These are phyloP conservation scores for Beta vulgaris DNA, from an alignment of 148 eudicot genomes.

Conservation along the genomic window DNA sequence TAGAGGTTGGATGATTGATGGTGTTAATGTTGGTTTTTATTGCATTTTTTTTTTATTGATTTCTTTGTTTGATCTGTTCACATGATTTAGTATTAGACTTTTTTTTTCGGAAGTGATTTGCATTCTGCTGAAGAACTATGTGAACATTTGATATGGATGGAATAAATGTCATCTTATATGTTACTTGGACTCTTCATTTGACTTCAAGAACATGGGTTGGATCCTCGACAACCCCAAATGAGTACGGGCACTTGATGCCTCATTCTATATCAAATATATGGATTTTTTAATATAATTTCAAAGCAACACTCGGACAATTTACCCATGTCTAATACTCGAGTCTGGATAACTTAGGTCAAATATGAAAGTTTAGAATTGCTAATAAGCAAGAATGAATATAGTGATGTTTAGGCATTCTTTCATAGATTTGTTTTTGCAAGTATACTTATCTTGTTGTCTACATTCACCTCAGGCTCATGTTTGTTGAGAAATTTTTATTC, in stretches of 20 bases:
- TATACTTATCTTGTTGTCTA: slow-evolving; percentile 8
- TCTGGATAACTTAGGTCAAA: not conserved
- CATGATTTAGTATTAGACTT: not conserved
- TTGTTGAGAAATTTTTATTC: slow-evolving; percentile 68
- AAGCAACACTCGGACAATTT: not conserved
- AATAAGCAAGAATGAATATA: not conserved
- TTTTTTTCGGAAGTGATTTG: not conserved
- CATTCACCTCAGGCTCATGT: slow-evolving; percentile 55
- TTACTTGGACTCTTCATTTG: not conserved
- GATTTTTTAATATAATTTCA: not conserved
- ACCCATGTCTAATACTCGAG: not conserved
- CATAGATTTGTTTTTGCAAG: not conserved
- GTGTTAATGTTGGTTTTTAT: not conserved
- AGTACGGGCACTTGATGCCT: not conserved
- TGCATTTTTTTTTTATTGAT: not conserved
- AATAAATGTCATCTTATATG: not conserved
- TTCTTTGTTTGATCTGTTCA: not conserved
- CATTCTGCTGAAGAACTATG: not conserved
- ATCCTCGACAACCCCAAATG: not conserved
- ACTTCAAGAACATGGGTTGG: not conserved
- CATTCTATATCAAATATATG: not conserved
- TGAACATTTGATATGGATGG: not conserved
- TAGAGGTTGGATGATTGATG: not conserved
- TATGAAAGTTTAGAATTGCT: not conserved
- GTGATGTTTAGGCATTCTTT: not conserved